phyloP scores from a whole-genome alignment of 2,329 filamentous ascomycete species.

The Rutstroemia sp. region DNA sequence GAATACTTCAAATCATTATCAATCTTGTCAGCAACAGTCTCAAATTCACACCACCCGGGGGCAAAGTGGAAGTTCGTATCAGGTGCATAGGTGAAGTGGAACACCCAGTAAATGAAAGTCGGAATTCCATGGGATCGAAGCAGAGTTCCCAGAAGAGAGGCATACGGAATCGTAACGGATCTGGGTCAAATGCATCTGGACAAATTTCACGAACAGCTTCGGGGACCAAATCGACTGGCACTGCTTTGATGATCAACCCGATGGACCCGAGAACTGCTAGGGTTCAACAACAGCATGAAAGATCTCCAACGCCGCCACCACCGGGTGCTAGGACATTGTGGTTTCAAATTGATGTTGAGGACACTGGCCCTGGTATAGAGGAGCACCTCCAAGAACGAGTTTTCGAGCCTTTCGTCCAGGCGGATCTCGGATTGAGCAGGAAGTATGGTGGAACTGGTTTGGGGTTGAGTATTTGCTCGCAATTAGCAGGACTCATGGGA shows the following conservation, averaged over 20 bases:
- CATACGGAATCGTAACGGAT: constrained; percentile 17
- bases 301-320: constrained; percentile 54
- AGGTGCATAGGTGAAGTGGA: constrained; percentile 57
- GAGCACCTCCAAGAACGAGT: constrained; percentile 71
- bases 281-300: constrained; percentile 39
- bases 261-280: constrained; percentile 36
- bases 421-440: constrained; percentile 81
- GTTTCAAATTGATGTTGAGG: constrained; percentile 85
- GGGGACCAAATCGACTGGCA: constrained; percentile 34
- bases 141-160: constrained; percentile 21
- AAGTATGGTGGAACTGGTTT: constrained; percentile 86
- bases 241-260: constrained; percentile 55
- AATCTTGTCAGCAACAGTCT: constrained; percentile 87
- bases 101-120: constrained; percentile 16
- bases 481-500: constrained; percentile 76
- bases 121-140: constrained; percentile 22
- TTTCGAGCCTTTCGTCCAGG: constrained; percentile 92
- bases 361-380: constrained; percentile 81
- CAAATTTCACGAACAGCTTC: constrained; percentile 37
- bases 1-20: constrained; percentile 88
- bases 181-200: constrained; percentile 26
- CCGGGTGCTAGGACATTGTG: constrained; percentile 55
- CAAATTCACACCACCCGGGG: constrained; percentile 78
- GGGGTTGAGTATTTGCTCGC: constrained; percentile 82
- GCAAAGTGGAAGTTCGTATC: constrained; percentile 69